These are phyloP conservation scores for Mariannaea elegans DNA, from an alignment of 2,329 filamentous ascomycete genomes.

Conservation along the genomic window DNA sequence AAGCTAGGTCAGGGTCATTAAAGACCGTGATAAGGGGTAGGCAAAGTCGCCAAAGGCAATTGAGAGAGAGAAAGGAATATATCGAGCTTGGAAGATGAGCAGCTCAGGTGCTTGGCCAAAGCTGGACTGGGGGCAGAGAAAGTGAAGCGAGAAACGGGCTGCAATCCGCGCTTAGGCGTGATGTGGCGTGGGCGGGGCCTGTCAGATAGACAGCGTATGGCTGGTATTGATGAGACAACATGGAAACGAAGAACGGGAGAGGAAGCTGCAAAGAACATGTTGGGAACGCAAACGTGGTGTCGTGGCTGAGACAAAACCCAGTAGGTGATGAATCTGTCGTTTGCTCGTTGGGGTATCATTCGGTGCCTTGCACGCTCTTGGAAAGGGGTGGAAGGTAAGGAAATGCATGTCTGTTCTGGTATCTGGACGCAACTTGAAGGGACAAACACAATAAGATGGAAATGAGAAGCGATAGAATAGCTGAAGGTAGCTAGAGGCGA, in stretches of 20 bases:
- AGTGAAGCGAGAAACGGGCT: conserved; percentile 37
- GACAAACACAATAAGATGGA: neutral
- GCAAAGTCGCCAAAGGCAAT: conserved; percentile 21
- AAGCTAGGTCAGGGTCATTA: conserved; percentile 29
- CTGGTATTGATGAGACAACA: conserved; percentile 23
- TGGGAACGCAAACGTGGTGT: neutral
- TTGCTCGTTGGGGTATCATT: neutral
- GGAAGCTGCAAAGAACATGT: neutral
- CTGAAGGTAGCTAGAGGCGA: conserved; percentile 1
- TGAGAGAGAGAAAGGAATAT: conserved; percentile 26
- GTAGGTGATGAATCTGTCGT: neutral
- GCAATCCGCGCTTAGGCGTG: conserved; percentile 40
- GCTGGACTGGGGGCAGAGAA: conserved; percentile 25
- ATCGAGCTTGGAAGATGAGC: conserved; percentile 28
- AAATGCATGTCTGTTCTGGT: neutral
- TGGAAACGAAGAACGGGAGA: conserved; percentile 14
- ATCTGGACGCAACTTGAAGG: neutral
- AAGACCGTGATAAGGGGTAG: conserved; percentile 22
- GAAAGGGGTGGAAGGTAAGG: neutral
- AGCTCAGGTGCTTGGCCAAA: conserved; percentile 26
- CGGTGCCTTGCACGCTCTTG: neutral
- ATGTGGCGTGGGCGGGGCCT: conserved; percentile 40
- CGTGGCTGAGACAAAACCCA: neutral
- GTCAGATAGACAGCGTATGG: conserved; percentile 31
- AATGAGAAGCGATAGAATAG: neutral